Percentiles rank a stretch among this genome's conserved stretches.
These are phyloP conservation scores for Jaminaea rosea DNA, from an alignment of 1,284 basidiomycete genomes.

Conservation along the genomic window DNA sequence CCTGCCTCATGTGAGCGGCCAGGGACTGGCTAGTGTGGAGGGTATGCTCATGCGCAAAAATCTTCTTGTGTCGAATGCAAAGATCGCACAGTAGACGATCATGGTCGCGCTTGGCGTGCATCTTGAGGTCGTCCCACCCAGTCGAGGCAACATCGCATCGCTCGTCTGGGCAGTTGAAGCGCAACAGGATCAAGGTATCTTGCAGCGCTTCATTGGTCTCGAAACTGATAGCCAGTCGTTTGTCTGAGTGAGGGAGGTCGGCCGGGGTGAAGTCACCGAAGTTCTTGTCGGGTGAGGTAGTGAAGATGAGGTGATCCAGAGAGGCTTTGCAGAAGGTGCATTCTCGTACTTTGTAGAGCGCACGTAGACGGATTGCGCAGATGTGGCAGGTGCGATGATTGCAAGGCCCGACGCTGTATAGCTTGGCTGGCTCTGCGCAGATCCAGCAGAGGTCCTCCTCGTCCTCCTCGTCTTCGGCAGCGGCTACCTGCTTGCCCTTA, in stretches of 20 bases:
- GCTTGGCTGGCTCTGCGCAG: slow-evolving; percentile 87
- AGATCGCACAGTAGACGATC: slow-evolving; percentile 74
- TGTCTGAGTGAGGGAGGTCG: slow-evolving; percentile 34
- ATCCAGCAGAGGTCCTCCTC: slow-evolving; percentile 69
- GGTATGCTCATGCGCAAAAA: slow-evolving; percentile 90
- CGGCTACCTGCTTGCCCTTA: neutral
- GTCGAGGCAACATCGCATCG: slow-evolving; percentile 70
- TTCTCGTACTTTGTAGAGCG: slow-evolving; percentile 73
- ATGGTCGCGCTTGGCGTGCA: slow-evolving; percentile 68
- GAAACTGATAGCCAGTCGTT: slow-evolving; percentile 65
- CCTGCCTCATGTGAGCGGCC: slow-evolving; percentile 62
- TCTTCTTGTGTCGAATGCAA: slow-evolving; percentile 81
- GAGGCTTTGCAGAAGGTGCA: slow-evolving; percentile 95
- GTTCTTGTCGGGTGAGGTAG: slow-evolving; percentile 54
- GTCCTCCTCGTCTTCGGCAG: slow-evolving; percentile 49
- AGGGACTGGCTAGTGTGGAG: slow-evolving; percentile 67
- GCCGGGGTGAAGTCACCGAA: slow-evolving; percentile 26
- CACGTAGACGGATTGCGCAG: slow-evolving; percentile 79
- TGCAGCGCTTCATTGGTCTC: slow-evolving; percentile 92
- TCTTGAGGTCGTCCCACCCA: slow-evolving; percentile 80
- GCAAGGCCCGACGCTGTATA: slow-evolving; percentile 78
- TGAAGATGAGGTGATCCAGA: slow-evolving; percentile 73
- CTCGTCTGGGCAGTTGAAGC: slow-evolving; percentile 52
- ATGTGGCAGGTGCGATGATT: slow-evolving; percentile 88
- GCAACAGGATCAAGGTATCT: slow-evolving; percentile 77